Evolutionary conservation across 1,284 basidiomycete genomes (phyloP).

Genomic region (Marasmius sp.): DNA sequence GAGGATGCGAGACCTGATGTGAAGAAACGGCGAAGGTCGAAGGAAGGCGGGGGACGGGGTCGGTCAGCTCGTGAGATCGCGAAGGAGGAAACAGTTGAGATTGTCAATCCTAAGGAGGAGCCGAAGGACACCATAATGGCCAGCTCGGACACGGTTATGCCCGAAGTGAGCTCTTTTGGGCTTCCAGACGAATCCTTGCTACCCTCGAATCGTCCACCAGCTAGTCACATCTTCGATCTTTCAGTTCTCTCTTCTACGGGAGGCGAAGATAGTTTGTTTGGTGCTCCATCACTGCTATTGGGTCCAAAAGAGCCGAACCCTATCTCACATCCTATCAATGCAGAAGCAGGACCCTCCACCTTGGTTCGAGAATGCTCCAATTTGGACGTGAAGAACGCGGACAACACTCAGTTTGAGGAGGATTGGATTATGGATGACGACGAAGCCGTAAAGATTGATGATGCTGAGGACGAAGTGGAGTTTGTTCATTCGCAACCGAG

Average conservation of each 20-base stretch:
- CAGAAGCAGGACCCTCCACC: not conserved
- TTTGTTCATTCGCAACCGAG: constrained; percentile 15
- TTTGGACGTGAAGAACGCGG: constrained; percentile 3
- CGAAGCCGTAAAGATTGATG: constrained; percentile 39
- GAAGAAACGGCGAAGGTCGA: constrained; percentile 18
- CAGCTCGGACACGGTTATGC: not conserved
- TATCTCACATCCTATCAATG: not conserved
- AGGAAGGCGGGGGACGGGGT: not conserved
- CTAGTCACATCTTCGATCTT: not conserved
- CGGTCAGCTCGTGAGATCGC: not conserved
- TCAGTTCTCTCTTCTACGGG: not conserved
- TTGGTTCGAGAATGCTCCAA: constrained; percentile 1
- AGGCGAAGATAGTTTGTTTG: not conserved
- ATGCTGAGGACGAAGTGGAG: constrained; percentile 21
- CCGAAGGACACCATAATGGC: not conserved
- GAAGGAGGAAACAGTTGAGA: not conserved
- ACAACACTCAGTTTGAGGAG: constrained; percentile 29
- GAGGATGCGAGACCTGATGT: constrained; percentile 3
- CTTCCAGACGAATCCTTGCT: not conserved
- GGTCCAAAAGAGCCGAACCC: constrained; percentile 10
- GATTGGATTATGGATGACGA: constrained; percentile 68
- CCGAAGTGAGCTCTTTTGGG: not conserved
- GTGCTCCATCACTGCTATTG: not conserved
- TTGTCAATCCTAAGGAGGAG: not conserved
- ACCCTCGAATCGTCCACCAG: not conserved